Evolutionary conservation across 768 basidiomycete species (phyloP), one percentile per base, ranked within the genome.

Genomic region (Suillus weaverae): DNA sequence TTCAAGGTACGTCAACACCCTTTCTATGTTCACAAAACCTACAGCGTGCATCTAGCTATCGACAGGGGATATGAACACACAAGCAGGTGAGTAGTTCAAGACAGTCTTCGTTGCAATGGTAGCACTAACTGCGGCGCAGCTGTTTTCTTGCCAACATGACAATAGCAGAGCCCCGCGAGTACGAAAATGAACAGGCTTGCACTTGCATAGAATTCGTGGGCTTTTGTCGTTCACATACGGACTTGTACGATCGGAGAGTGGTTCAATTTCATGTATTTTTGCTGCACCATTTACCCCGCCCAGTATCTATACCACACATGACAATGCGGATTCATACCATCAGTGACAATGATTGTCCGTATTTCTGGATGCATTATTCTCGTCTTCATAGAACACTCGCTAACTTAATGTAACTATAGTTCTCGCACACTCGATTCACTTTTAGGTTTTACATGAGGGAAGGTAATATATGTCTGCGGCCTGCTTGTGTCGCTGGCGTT

Each of bases 1-100:
- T 98, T 97, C 86, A 92, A 93, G 81, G 89, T 89, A 70, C 63
- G 77, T 41, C 4, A 62, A 38, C n/a, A 3, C 2, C 33, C 39
- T 44, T 39, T 41, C 33, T n/a, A n/a, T 32, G 53, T 62, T 39
- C 54, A 30, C 57, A 64, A 53, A 53, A 62, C 57, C 32, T 41
- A 65, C 65, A 39, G 63, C 53, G 43, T 51, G 48, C 33, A 60
- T 61, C 50, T 67, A 82, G 79, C 78, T 78, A 62, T 78, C 80
- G n/a, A 68, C 72, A 18, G 75, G 70, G 35, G 72, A 85, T 65
- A 86, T 85, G 84, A 63, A 76, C 62, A 41, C 81, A 10, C 86
- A 94, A 81, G 92, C 92, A 59, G 85, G 92, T 91, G 76, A 73
- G 85, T 71, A 53, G 38, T 68, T 57, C 7, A 51, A 44, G 8